These are phyloP conservation scores for Passiflora organensis DNA, from an alignment of 345 rosid species.

Conservation along the genomic window DNA sequence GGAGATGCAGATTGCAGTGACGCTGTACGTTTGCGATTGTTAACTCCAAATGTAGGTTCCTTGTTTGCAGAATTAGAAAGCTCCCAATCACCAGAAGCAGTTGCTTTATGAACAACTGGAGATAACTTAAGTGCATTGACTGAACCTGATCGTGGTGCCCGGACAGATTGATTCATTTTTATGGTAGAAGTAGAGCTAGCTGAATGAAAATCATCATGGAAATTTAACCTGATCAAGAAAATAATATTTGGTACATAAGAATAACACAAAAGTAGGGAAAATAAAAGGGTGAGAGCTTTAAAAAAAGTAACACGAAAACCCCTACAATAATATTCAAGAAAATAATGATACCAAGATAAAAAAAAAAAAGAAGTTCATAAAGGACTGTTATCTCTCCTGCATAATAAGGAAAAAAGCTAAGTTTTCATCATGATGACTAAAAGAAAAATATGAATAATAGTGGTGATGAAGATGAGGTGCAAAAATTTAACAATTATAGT, in stretches of 20 bases:
- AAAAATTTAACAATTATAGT: slow-evolving; percentile 8
- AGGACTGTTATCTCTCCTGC: neutral
- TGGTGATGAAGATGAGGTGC: neutral
- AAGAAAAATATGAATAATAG: neutral
- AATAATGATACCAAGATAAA: neutral
- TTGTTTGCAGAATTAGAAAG: slow-evolving; percentile 72
- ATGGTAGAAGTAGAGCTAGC: slow-evolving; percentile 62
- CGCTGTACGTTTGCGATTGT: slow-evolving; percentile 64
- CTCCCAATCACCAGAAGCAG: slow-evolving; percentile 76
- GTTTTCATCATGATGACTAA: neutral
- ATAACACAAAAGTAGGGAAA: neutral
- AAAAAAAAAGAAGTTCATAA: neutral
- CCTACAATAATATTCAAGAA: neutral
- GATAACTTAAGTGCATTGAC: slow-evolving; percentile 60
- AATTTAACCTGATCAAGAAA: slow-evolving; percentile 48
- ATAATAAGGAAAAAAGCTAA: neutral
- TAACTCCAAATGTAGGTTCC: slow-evolving; percentile 61
- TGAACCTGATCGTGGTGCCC: slow-evolving; percentile 74
- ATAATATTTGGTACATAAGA: neutral
- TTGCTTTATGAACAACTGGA: slow-evolving; percentile 54
- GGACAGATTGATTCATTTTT: slow-evolving; percentile 53
- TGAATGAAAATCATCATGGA: slow-evolving; percentile 63
- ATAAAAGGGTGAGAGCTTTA: neutral
- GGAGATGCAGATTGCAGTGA: slow-evolving; percentile 74
- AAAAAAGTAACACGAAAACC: slow-evolving; percentile 7